Evolutionary conservation across 345 rosid genomes (phyloP), one percentile per base, ranked within the genome.

Genomic region (Salix suchowensis): DNA sequence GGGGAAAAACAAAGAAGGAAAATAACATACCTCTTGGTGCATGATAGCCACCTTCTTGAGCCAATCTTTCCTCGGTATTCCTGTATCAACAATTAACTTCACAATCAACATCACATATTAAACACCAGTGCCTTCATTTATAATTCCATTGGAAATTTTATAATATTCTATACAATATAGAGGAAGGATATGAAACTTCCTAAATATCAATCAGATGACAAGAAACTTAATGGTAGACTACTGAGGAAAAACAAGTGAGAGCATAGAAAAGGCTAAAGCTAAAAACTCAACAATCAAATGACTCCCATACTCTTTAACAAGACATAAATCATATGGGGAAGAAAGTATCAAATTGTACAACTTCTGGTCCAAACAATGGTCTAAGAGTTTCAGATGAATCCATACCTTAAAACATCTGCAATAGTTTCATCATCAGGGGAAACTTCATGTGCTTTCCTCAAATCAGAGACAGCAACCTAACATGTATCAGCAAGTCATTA

Each of bases 341-440:
- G 60, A 42, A 74, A 40, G 44, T 26, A 32, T 65, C 62, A 11
- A 48, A 74, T 34, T 30, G 19, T 46, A 81, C 72, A 70, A 24
- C 74, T 50, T 74, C 37, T 19, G 23, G 70, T 21, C 30, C 48
- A 61, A 1, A 12, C 34, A 70, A 12, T 76, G 67, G 32, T 65
- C 65, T 16, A 34, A 40, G n/a, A 74, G 67, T 28, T 60, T 32
- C 62, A 76, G 65, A 70, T 67, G 69, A 68, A 76, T 58, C 40
- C 68, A 78, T 87, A 94, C 99, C 97, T 94, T 72, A 94, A 78
- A 50, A 92, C 94, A 77, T 87, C 87, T 0, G 90, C 87, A 78
- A 96, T 87, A 19, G 96, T 96, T 81, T 92, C 98, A 72, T 94
- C 99, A 78, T 87, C 93, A 64, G 97, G 96, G 65, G 91, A 92